Base-by-base conservation (phyloP, 169 alveolate species). In the Theileria sp. region DNA sequence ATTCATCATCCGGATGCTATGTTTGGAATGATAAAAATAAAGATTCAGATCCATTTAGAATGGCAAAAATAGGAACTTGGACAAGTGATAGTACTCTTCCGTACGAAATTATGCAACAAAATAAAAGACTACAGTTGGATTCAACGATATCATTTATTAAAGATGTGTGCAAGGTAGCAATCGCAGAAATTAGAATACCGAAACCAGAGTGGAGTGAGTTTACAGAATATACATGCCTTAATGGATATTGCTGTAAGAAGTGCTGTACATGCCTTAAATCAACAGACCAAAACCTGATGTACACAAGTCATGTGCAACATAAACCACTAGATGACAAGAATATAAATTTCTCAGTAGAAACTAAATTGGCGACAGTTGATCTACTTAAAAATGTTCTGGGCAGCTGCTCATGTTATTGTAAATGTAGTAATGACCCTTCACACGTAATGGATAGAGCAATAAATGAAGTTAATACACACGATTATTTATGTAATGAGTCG, bases 181-280 rank as follows among this genome's bases (percentile, higher is more conserved):
- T 83, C 21, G 89, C 89, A 7, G 89, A 83, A 38, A 73, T 83
- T 32, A 73, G 86, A 28, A 78, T 77, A 0, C 89, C 89, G 19
- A 83, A 62, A 36, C 89, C 89, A 0, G 86, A 83, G 5, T 83
- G 87, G 81, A 77, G 60, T 23, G 86, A 75, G 28, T 19, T 60
- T 49, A 77, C 51, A 49, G 89, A 83, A 65, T 36, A 65, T 25
- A 60, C 56, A 21, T 83, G 89, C 70, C 30, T 38, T 23, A 83
- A 77, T 56, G 89, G 75, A 8, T 23, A 65, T 32, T 83, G 89
- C 71, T 83, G 89, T 50, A 61, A 32, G n/a, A 83, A 66, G 66
- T 83, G 89, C 65, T 83, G 89, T 54, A 69, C 80, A 6, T 83
- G 89, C 36, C 4, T 17, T 3, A 58, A 50, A 65, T 9, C 67